A percentile compares a stretch with the other conserved stretches of the same genome.
These are phyloP conservation scores for Colletotrichum musae DNA, from an alignment of 2,329 filamentous ascomycete genomes.

Conservation along the genomic window DNA sequence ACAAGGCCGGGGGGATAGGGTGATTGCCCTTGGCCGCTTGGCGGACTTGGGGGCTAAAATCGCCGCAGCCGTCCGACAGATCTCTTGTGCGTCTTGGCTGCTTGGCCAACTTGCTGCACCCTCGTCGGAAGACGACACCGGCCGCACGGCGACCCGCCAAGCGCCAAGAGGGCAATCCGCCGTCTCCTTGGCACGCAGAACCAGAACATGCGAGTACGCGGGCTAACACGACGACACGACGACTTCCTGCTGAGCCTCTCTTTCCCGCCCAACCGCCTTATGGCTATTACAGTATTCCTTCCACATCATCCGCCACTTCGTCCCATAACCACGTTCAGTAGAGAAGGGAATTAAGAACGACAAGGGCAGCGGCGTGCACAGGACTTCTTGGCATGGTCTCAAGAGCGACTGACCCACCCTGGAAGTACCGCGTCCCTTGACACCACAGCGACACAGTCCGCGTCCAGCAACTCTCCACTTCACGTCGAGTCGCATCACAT, in stretches of 20 bases:
- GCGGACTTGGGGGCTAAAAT: conserved; percentile 14
- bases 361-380: conserved; percentile 25
- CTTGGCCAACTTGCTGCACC: conserved; percentile 23
- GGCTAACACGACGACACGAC: conserved; percentile 1
- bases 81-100: conserved; percentile 36
- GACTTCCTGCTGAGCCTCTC: conserved; percentile 18
- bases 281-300: neutral
- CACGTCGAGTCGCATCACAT: conserved; percentile 31
- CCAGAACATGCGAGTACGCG: conserved; percentile 2
- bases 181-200: conserved; percentile 23
- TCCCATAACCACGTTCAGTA: conserved; percentile 17
- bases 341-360: conserved; percentile 4
- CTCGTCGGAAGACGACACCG: conserved; percentile 37
- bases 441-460: conserved; percentile 1
- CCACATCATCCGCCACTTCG: conserved; percentile 16
- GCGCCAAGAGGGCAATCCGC: conserved; percentile 35
- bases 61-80: conserved; percentile 23
- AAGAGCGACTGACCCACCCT: conserved; percentile 40
- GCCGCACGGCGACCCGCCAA: conserved; percentile 35
- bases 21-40: conserved; percentile 35
- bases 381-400: conserved; percentile 40
- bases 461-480: conserved; percentile 5
- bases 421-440: conserved; percentile 32
- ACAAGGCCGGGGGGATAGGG: neutral
- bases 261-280: neutral